Evolutionary conservation across 306 rosid species (phyloP), one percentile per base, ranked within the genome.

Genomic region (Mucuna pruriens): DNA sequence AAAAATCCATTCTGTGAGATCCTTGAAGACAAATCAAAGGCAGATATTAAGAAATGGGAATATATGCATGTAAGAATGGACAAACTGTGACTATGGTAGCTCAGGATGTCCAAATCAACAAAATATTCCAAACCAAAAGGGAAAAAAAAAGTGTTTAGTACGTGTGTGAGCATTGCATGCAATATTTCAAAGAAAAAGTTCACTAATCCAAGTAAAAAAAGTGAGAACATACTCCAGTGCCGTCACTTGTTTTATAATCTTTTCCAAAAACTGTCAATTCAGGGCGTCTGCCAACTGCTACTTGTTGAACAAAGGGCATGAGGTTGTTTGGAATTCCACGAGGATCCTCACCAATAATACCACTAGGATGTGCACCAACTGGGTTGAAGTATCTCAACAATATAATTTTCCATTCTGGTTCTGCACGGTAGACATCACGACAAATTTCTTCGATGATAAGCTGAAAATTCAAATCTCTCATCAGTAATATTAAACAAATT

Each of bases 221-320:
- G 48, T 23, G 69, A 65, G 65, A 83, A 83, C 97, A 52, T 91
- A 95, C 99, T 87, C 99, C 99, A 45, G 98, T 94, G 75, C 98
- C 99, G 71, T 96, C 99, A 73, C 78, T 85, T 79, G 99, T 94
- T 9, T 87, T 88, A 79, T 96, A 96, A 85, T 96, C 97, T 5
- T 76, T 90, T 84, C 99, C 99, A 79, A 76, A 96, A 69, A 96
- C 91, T 3, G 97, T 92, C 87, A 96, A 81, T 38, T 92, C 90
- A 26, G 93, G 88, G 26, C 95, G 92, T 83, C 98, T 87, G 57
- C 97, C 99, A 73, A 96, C 99, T 12, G 99, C 99, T 76, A 94
- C 97, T 96, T 96, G 99, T 88, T 96, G 99, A 80, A 96, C 98
- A 48, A 96, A 96, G 3, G 99, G 98, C 99, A 96, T 94, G 85